Base-by-base conservation (phyloP, 768 basidiomycete species). In the Tulasnella sp. region DNA sequence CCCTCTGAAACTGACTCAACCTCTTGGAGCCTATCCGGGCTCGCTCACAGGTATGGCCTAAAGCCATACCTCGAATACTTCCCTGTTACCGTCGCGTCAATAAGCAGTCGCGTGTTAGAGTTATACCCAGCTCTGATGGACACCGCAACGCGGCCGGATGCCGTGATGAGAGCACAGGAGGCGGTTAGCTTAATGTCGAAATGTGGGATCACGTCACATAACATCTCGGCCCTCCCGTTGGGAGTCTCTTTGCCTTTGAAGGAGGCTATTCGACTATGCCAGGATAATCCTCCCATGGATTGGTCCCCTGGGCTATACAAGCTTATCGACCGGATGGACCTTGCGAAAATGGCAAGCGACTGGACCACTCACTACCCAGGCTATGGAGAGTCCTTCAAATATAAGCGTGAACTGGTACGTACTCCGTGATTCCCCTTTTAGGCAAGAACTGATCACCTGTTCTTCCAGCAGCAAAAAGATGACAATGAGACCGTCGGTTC, bases 201-300 rank as follows among this genome's bases (percentile, higher is more conserved):
- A 2, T 71, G 75, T 5, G 68, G 74, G 4, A 69, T 76, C 22
- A 78, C 77, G 2, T 67, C 71, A 4, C 73, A 76, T 11, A 75
- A 82, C 51, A 65, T 87, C 43, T 74, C 78, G 56, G 70, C 72
- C 19, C 68, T 92, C 17, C 82, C 87, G 1, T 68, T 88, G 10
- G 87, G 87, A 0, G 74, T 88, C 27, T 79, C 83, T 1, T 78
- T 83, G 0, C 93, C 94, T 1, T 71, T 98, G 3, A 74, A 84
- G 54, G 96, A 98, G 68, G 88, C 87, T 1, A 75, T 86, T n/a
- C 73, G 90, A 61, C 82, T 84, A 8, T 91, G 89, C 62, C 92
- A 94, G 67, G 70, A 85, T 4, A 78, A 82, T 0, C 88, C 93
- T 2, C 81, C 84, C 1, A 74, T 76, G 3, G 77, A 83, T 62